Conservation (phyloP, 2,329 filamentous ascomycete species). For the Ophiostoma pallidulum region DNA sequence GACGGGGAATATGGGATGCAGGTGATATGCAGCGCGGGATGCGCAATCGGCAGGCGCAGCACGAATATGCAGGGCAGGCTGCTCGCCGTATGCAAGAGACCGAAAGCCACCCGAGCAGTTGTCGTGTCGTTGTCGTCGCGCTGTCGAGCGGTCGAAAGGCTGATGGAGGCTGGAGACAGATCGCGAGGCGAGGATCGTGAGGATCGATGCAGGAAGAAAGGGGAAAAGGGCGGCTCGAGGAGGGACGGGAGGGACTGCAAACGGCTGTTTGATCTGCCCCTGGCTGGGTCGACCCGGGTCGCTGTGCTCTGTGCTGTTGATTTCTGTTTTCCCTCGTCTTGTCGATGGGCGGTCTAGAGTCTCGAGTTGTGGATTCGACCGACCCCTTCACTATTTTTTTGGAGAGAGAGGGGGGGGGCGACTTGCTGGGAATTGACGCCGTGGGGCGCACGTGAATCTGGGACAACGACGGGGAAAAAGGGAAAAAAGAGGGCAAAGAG, state of each 20-base stretch:
- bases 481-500: not conserved
- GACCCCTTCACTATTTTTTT: no score
- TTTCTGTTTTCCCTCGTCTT: not conserved
- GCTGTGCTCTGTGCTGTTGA: not conserved
- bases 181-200: not conserved
- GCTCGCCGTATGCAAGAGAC: not conserved
- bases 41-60: not conserved
- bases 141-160: not conserved
- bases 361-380: no score
- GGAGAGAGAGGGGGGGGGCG: no score
- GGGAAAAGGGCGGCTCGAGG: not conserved
- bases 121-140: not conserved
- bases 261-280: not conserved
- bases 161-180: no score
- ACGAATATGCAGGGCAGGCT: not conserved
- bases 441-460: conserved; percentile 6
- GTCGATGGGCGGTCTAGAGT: not conserved
- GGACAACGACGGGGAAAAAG: not conserved
- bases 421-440: conserved; percentile 1
- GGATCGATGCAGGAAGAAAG: not conserved
- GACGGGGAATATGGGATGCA: not conserved
- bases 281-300: not conserved
- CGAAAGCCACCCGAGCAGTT: not conserved
- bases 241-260: not conserved
- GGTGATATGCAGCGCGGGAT: not conserved